Evolutionary conservation across 129 eudicot genomes (phyloP).

Genomic region (Helichrysum umbraculigerum): DNA sequence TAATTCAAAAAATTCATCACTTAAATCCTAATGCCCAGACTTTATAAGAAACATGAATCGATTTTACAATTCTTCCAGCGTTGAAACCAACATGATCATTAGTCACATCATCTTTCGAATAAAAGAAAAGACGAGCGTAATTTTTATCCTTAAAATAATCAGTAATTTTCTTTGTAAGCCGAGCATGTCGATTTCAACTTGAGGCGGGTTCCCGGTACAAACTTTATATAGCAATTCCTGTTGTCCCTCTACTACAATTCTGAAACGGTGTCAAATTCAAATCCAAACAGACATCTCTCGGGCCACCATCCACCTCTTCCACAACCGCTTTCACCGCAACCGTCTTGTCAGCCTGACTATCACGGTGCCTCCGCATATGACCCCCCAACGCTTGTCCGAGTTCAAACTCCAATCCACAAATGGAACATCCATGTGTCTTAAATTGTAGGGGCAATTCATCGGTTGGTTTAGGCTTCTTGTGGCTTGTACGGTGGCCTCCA

Average conservation of each 20-base stretch:
- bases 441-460: constrained; percentile 26
- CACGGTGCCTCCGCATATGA: constrained; percentile 68
- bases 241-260: constrained; percentile 25
- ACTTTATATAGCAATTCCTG: constrained; percentile 30
- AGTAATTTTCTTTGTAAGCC: no score
- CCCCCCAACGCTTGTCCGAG: constrained; percentile 69
- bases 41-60: not conserved
- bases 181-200: no score
- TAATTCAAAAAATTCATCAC: not conserved
- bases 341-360: constrained; percentile 15
- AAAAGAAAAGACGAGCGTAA: no score
- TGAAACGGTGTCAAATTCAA: constrained; percentile 47
- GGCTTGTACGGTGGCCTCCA: constrained; percentile 76
- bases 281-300: constrained; percentile 35
- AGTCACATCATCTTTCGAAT: no score
- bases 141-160: no score
- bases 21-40: not conserved
- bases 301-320: constrained; percentile 26
- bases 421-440: constrained; percentile 52
- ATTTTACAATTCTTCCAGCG: no score
- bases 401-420: constrained; percentile 57
- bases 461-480: constrained; percentile 36
- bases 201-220: not conserved
- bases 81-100: no score
- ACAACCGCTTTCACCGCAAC: not conserved